phyloP scores from a whole-genome alignment of 2,329 filamentous ascomycete genomes.

The Alternaria gaisen region DNA sequence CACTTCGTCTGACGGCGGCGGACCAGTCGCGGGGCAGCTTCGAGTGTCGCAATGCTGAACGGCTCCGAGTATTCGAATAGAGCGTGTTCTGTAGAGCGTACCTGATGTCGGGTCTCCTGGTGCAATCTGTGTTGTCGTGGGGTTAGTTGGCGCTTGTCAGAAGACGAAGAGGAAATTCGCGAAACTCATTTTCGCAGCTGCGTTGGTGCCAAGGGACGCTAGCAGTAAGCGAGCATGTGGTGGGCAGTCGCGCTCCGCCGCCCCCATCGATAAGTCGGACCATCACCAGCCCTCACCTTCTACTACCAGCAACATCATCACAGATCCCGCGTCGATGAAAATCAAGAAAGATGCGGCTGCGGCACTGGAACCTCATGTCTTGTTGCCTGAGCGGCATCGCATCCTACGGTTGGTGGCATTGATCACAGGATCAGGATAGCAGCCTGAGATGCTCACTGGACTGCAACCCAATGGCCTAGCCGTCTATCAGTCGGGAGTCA shows the following conservation, averaged over 20 bases:
- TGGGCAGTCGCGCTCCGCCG: background rate
- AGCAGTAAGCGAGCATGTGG: conserved; percentile 16
- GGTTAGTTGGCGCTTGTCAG: conserved; percentile 42
- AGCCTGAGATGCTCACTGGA: background rate
- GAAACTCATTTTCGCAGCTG: conserved; percentile 22
- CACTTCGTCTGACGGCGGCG: conserved; percentile 22
- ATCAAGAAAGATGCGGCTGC: background rate
- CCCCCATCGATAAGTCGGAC: background rate
- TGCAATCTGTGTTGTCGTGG: conserved; percentile 48
- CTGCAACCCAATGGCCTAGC: background rate
- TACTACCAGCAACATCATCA: background rate
- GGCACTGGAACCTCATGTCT: background rate
- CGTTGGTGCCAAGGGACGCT: conserved; percentile 21
- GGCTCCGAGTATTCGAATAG: conserved; percentile 15
- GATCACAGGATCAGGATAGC: background rate
- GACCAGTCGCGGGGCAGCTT: conserved; percentile 19
- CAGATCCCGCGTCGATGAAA: background rate
- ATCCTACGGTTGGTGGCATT: background rate
- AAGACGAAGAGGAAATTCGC: conserved; percentile 26
- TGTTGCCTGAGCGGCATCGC: background rate
- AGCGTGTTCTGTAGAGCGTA: conserved; percentile 33
- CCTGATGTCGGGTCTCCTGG: conserved; percentile 49
- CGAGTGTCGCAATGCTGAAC: conserved; percentile 29
- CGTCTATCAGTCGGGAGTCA: background rate
- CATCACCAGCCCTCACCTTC: background rate